A percentile compares a stretch with the other conserved stretches of the same genome.
Evolutionary conservation across 2,329 filamentous ascomycete species (phyloP).

Genomic region (Epichloe glyceriae): DNA sequence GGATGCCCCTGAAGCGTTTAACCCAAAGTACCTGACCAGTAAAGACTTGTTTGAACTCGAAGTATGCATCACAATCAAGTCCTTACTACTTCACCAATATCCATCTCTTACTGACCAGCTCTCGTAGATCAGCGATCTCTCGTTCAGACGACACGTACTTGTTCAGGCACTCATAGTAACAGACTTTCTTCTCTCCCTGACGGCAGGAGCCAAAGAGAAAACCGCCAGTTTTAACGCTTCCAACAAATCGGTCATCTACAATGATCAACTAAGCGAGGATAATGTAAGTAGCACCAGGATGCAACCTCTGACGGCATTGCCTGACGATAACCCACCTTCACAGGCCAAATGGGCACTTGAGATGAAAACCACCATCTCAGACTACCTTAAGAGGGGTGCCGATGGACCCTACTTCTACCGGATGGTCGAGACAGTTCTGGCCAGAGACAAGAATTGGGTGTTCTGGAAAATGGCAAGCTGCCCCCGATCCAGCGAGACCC

Average conservation of each 20-base stretch:
- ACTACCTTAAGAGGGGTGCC: constrained; percentile 65
- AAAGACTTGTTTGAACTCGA: constrained; percentile 91
- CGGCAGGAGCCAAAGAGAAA: constrained; percentile 68
- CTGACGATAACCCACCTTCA: neutral
- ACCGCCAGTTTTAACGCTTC: constrained; percentile 49
- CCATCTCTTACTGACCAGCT: neutral
- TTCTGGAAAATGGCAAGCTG: constrained; percentile 96
- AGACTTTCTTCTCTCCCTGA: constrained; percentile 89
- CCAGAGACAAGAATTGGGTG: constrained; percentile 96
- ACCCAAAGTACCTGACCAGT: constrained; percentile 97
- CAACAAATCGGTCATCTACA: constrained; percentile 82
- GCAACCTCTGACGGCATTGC: neutral
- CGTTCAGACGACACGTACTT: constrained; percentile 85
- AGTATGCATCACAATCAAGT: constrained; percentile 31
- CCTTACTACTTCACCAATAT: neutral
- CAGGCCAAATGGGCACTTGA: constrained; percentile 72
- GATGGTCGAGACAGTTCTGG: constrained; percentile 92
- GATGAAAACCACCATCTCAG: constrained; percentile 67
- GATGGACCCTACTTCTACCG: constrained; percentile 91
- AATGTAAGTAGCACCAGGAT: constrained; percentile 45
- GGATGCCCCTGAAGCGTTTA: constrained; percentile 47
- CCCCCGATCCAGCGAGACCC: constrained; percentile 70
- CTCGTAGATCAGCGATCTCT: constrained; percentile 71
- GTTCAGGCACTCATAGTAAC: constrained; percentile 91
- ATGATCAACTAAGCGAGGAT: constrained; percentile 65